Conservation (phyloP, 139 green algal species). For the Chlorella sorokiniana region DNA sequence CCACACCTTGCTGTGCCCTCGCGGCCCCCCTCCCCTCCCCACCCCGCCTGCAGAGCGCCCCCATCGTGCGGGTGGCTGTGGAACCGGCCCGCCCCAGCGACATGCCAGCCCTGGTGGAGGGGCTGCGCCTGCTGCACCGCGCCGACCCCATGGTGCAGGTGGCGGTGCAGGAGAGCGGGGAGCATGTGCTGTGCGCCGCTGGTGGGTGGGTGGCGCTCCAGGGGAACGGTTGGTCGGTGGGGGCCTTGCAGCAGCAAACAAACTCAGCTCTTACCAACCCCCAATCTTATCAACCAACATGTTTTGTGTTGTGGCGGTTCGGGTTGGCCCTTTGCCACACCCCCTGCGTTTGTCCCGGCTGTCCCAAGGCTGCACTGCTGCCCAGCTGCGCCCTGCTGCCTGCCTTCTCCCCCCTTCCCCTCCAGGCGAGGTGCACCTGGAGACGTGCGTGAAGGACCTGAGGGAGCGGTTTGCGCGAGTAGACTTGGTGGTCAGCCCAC, state of each 20-base stretch:
- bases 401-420: neutral
- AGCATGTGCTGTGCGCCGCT: slow-evolving; percentile 89
- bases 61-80: slow-evolving; percentile 94
- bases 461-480: slow-evolving; percentile 88
- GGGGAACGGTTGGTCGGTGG: neutral
- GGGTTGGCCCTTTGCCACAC: neutral
- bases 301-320: neutral
- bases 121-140: slow-evolving; percentile 90
- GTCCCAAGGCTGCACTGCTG: neutral
- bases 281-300: neutral
- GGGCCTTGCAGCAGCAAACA: neutral
- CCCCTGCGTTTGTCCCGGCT: neutral
- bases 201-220: neutral
- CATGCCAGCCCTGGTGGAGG: slow-evolving; percentile 77
- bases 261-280: too few relatives aligned
- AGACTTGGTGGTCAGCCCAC: slow-evolving; percentile 88
- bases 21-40: neutral
- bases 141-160: slow-evolving; percentile 89
- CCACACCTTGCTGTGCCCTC: neutral
- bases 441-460: slow-evolving; percentile 96
- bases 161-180: slow-evolving; percentile 68
- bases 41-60: slow-evolving; percentile 55
- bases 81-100: slow-evolving; percentile 83
- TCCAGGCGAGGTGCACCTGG: slow-evolving; percentile 95
- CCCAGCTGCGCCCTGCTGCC: neutral